Evolutionary conservation across 768 basidiomycete species (phyloP), one percentile per base, ranked within the genome.

Genomic region (Tubosaeta brunneosetosa): DNA sequence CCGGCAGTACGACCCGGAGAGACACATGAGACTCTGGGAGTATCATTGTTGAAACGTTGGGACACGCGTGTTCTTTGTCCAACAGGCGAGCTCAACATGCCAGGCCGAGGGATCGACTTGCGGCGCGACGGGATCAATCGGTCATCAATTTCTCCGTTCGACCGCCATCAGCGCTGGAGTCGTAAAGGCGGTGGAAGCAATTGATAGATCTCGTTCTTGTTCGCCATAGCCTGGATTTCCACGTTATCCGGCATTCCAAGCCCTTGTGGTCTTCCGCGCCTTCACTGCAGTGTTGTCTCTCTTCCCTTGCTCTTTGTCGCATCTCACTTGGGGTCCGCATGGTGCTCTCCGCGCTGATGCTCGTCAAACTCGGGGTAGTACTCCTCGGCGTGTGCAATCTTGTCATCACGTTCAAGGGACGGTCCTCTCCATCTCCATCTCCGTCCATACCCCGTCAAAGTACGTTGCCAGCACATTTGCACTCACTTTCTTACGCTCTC

Each of bases 361-460:
- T 64, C 47, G 50, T 65, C 32, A 65, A 65, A 44, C 38, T 65
- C 16, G 37, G 36, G 12, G 61, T 57, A 25, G 2, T 65, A 1
- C 22, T 62, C 4, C 62, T 64, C 10, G 63, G 62, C 36, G 3
- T 53, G 17, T 48, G 63, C 45, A 64, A 66, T 42, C 32, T 63
- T 36, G 13, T 7, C 0, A 8, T 65, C 26, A 33, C n/a, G 14
- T 40, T 63, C 50, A 52, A n/a, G 22, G 46, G 40, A 6, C 9
- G 4, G 13, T 33, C 31, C 0, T 26, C 33, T 26, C n/a, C 36
- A 6, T 14, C 53, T n/a, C 34, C 44, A 1, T 50, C 49, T 26
- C 7, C 33, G 25, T 45, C 51, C 9, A 34, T 40, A 25, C 57
- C 63, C 10, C 57, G 51, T 16, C 57, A 17, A 45, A 38, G 62